phyloP scores from a whole-genome alignment of 257 asterid species.

The Salvia hispanica region DNA sequence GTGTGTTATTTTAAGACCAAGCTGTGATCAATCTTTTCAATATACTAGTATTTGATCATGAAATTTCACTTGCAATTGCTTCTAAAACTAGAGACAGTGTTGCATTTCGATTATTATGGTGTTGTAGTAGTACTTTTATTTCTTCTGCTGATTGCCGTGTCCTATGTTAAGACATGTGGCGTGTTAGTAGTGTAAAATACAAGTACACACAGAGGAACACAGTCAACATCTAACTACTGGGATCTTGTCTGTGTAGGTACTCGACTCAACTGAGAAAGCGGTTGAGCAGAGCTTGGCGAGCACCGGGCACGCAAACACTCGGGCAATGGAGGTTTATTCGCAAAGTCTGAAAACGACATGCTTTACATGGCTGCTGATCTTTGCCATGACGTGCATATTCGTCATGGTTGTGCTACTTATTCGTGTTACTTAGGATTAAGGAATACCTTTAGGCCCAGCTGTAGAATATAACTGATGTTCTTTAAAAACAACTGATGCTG shows the following conservation, averaged over 20 bases:
- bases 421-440: constrained; percentile 72
- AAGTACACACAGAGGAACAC: not conserved
- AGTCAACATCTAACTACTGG: not conserved
- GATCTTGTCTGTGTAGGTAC: constrained; percentile 50
- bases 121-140: not conserved
- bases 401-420: constrained; percentile 84
- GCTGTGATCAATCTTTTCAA: no score
- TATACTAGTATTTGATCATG: no score
- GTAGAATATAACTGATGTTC: not conserved
- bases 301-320: constrained; percentile 70
- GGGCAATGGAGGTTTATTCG: constrained; percentile 71
- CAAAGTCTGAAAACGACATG: constrained; percentile 74
- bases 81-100: no score
- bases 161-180: not conserved
- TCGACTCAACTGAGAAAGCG: constrained; percentile 86
- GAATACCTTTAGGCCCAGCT: not conserved
- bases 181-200: not conserved
- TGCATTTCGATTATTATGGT: no score
- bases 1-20: no score
- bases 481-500: no score
- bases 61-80: no score
- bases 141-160: not conserved
- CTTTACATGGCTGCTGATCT: constrained; percentile 74
- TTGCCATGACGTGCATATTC: constrained; percentile 66
- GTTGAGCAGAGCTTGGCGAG: constrained; percentile 89